Evolutionary conservation across 2,329 filamentous ascomycete genomes (phyloP).

Genomic region (Hypoxylon sp.): DNA sequence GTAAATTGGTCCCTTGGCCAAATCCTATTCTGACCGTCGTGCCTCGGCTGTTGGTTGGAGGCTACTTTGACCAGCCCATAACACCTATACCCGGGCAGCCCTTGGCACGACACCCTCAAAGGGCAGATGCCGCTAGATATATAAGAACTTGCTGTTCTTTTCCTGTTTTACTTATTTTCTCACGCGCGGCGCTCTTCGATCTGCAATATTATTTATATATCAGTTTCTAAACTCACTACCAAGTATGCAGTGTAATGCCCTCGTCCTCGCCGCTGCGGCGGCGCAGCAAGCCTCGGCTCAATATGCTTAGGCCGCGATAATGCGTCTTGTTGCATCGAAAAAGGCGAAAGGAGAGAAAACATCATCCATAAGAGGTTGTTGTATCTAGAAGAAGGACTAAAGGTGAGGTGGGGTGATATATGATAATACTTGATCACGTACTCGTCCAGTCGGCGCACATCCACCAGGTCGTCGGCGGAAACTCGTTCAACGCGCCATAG

Average conservation of each 20-base stretch:
- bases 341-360: too few species aligned
- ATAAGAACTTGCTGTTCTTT: constrained; percentile 24
- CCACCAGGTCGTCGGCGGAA: constrained; percentile 44
- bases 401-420: too few species aligned
- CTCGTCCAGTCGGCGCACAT: constrained; percentile 44
- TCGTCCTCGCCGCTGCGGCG: constrained; percentile 36
- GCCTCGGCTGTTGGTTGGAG: constrained; percentile 29
- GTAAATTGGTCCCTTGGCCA: constrained; percentile 30
- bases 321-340: too few species aligned
- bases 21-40: constrained; percentile 31
- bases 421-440: too few species aligned
- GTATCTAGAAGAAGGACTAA: too few species aligned
- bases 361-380: too few species aligned
- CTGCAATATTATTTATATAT: constrained; percentile 34
- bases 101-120: constrained; percentile 30
- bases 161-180: background rate
- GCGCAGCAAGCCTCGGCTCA: constrained; percentile 38
- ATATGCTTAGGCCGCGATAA: constrained; percentile 40
- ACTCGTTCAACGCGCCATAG: constrained; percentile 45
- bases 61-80: constrained; percentile 29
- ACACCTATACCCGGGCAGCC: constrained; percentile 34
- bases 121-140: constrained; percentile 13
- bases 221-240: constrained; percentile 19
- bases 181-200: constrained; percentile 14
- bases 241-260: constrained; percentile 41